phyloP scores from a whole-genome alignment of 2,329 filamentous ascomycete species.

The Microdochium bolleyi region DNA sequence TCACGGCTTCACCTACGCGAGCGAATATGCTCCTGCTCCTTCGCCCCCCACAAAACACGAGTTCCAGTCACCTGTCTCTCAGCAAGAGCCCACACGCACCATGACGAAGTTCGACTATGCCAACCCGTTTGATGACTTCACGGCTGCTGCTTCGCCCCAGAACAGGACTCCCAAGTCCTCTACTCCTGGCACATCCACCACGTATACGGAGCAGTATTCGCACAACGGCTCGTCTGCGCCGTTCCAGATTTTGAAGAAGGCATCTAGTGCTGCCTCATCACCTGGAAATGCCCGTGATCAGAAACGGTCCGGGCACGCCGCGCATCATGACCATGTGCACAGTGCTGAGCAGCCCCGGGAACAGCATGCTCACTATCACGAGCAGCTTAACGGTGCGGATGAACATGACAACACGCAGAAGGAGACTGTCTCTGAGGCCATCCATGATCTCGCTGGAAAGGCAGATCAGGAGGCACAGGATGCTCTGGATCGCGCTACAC shows the following conservation, averaged over 20 bases:
- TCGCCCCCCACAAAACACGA: conserved; percentile 17
- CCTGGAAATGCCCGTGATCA: conserved; percentile 32
- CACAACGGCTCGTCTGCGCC: conserved; percentile 22
- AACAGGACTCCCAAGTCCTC: conserved; percentile 31
- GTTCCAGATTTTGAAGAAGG: conserved; percentile 45
- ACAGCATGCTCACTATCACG: neutral
- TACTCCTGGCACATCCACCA: conserved; percentile 19
- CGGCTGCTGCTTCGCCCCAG: conserved; percentile 26
- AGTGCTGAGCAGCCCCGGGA: neutral
- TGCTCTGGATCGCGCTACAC: conserved; percentile 50
- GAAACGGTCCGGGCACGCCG: conserved; percentile 14
- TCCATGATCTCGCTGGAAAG: conserved; percentile 53
- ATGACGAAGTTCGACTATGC: conserved; percentile 23
- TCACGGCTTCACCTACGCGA: neutral
- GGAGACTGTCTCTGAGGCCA: conserved; percentile 64
- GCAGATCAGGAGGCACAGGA: conserved; percentile 52
- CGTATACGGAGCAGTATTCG: conserved; percentile 14
- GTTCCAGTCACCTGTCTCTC: conserved; percentile 17
- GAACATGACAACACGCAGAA: conserved; percentile 25
- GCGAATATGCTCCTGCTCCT: conserved; percentile 8
- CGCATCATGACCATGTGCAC: neutral
- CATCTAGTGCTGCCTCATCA: conserved; percentile 24
- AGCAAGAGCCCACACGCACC: conserved; percentile 13
- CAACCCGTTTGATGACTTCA: conserved; percentile 33
- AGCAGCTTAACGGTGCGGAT: neutral